Evolutionary conservation across 805 yeast species (phyloP).

Genomic region (Metschnikowia hibisci): DNA sequence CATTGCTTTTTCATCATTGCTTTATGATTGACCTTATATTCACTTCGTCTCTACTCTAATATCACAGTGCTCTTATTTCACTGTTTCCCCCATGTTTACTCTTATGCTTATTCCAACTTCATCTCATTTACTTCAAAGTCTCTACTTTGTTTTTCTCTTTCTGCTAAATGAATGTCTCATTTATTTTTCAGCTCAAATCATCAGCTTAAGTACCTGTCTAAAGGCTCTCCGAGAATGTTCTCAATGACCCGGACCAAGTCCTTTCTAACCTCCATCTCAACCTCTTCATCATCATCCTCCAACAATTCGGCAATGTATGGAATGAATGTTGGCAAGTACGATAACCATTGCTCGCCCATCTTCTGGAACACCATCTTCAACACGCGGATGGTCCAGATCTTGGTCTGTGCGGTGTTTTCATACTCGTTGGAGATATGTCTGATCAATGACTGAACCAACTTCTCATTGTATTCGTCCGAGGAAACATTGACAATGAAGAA

Average conservation of each 20-base stretch:
- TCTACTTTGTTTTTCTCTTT: no score
- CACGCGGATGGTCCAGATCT: conserved; percentile 77
- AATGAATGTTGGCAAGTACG: conserved; percentile 86
- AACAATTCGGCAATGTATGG: conserved; percentile 93
- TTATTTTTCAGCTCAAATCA: no score
- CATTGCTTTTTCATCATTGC: no score
- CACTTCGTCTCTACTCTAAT: no score
- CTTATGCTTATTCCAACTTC: no score
- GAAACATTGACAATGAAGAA: conserved; percentile 68
- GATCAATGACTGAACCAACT: conserved; percentile 43
- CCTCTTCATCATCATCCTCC: conserved; percentile 93
- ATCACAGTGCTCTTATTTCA: no score
- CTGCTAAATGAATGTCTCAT: conserved; percentile 3
- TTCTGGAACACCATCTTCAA: conserved; percentile 80
- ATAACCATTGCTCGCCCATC: conserved; percentile 93
- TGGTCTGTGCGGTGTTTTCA: conserved; percentile 58
- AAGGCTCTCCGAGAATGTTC: conserved; percentile 88
- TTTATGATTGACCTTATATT: no score
- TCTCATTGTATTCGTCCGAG: conserved; percentile 68
- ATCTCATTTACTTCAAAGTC: no score
- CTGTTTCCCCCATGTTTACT: no score
- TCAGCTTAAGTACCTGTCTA: conserved; percentile 69
- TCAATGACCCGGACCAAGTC: conserved; percentile 91
- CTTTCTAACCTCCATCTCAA: conserved; percentile 84
- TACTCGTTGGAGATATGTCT: conserved; percentile 39